Evolutionary conservation across 2,329 filamentous ascomycete genomes (phyloP).

Genomic region (Coniochaeta hoffmannii): DNA sequence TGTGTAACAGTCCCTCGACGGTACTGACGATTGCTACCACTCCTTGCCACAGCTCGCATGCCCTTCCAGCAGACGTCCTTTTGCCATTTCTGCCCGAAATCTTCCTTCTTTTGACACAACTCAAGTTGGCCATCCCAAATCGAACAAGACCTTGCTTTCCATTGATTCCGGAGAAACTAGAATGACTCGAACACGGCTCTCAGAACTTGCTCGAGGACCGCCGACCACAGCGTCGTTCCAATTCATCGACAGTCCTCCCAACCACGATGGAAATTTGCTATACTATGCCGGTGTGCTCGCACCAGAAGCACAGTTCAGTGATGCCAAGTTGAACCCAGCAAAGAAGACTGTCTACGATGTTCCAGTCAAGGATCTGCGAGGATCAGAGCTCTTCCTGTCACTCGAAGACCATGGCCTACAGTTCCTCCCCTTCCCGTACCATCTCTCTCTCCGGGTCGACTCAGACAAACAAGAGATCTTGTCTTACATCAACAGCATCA

Average conservation of each 20-base stretch:
- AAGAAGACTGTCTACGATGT: not conserved
- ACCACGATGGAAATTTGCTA: not conserved
- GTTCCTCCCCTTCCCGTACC: not conserved
- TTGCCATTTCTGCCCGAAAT: no score
- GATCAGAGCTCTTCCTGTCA: not conserved
- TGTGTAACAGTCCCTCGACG: not conserved
- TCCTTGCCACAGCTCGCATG: not conserved
- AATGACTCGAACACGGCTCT: not conserved
- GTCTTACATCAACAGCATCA: not conserved
- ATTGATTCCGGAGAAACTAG: not conserved
- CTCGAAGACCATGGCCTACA: not conserved
- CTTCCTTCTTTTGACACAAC: no score
- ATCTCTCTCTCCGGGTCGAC: not conserved
- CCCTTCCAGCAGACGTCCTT: no score
- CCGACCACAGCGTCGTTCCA: not conserved
- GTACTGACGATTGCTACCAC: not conserved
- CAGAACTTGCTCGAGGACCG: not conserved
- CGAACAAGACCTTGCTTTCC: not conserved
- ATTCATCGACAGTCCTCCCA: constrained; percentile 1
- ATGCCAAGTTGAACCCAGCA: not conserved
- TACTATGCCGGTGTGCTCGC: not conserved
- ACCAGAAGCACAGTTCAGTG: not conserved
- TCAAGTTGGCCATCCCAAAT: no score
- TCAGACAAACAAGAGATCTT: not conserved
- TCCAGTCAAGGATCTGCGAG: not conserved